A percentile compares a stretch with the other conserved stretches of the same genome.
These are phyloP conservation scores for Stachybotrys echinatus DNA, from an alignment of 2,329 filamentous ascomycete species.

Conservation along the genomic window DNA sequence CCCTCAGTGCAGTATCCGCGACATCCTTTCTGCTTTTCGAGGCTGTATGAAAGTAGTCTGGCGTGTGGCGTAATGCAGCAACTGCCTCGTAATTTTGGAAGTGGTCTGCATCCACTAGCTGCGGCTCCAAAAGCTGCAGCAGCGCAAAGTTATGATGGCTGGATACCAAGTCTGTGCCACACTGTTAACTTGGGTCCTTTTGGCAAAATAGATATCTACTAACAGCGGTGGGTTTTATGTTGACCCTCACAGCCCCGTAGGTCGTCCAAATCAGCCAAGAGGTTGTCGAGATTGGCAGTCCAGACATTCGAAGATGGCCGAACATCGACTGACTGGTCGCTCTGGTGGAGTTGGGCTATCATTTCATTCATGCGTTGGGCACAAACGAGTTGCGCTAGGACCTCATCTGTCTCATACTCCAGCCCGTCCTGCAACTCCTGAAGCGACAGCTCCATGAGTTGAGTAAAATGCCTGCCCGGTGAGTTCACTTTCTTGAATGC, in stretches of 20 bases:
- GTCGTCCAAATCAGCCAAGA: slow-evolving; percentile 4
- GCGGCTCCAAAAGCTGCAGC: slow-evolving; percentile 7
- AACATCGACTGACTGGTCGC: slow-evolving; percentile 8
- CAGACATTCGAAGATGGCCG: slow-evolving; percentile 4
- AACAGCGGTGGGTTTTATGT: background rate
- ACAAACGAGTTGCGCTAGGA: slow-evolving; percentile 6
- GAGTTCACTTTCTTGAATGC: slow-evolving; percentile 7
- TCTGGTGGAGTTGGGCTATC: slow-evolving; percentile 5
- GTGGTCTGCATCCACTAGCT: slow-evolving; percentile 4
- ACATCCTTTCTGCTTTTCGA: slow-evolving; percentile 4
- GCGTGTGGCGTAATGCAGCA: slow-evolving; percentile 6
- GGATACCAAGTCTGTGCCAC: slow-evolving; percentile 7
- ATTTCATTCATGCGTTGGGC: slow-evolving; percentile 7
- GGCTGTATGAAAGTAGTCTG: slow-evolving; percentile 5
- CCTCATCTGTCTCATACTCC: slow-evolving; percentile 6
- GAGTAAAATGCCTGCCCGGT: slow-evolving; percentile 7
- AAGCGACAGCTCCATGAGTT: slow-evolving; percentile 7
- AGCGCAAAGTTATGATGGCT: slow-evolving; percentile 7
- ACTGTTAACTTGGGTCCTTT: too few relatives aligned
- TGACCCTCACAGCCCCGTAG: slow-evolving; percentile 3
- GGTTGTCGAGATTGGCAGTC: slow-evolving; percentile 7
- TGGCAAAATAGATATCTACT: background rate
- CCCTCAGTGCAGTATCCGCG: slow-evolving; percentile 6
- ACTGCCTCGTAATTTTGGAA: slow-evolving; percentile 4
- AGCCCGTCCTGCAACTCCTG: slow-evolving; percentile 4